phyloP scores from a whole-genome alignment of 345 rosid genomes.

The Melaleuca quinquenervia region DNA sequence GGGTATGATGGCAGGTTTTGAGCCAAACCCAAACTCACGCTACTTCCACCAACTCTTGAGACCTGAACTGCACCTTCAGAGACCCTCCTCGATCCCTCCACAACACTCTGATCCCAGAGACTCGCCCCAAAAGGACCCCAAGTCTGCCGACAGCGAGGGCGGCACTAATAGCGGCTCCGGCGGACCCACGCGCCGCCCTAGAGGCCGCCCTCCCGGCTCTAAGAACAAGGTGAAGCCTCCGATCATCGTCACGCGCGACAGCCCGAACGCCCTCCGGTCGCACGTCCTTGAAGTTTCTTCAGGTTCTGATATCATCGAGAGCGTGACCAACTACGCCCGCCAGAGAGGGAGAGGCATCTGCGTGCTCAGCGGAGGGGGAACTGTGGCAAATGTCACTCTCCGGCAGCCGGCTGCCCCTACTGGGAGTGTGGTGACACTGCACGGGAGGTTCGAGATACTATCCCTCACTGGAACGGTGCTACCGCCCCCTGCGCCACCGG shows the following conservation, averaged over 20 bases:
- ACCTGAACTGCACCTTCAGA: constrained; percentile 2
- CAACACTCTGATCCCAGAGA: background rate
- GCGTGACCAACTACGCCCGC: constrained; percentile 43
- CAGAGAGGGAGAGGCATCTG: constrained; percentile 70
- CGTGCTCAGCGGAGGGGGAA: constrained; percentile 59
- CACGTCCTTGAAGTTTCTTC: constrained; percentile 60
- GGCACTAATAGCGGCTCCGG: constrained; percentile 2
- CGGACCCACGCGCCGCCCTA: constrained; percentile 41
- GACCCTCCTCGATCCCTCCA: background rate
- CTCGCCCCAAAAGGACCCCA: background rate
- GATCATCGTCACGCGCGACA: constrained; percentile 57
- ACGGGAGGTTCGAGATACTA: constrained; percentile 77
- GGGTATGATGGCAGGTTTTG: constrained; percentile 2
- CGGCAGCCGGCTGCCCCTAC: constrained; percentile 53
- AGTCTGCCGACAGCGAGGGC: background rate
- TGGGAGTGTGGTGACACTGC: constrained; percentile 60
- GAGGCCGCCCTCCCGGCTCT: constrained; percentile 80
- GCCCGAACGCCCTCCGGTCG: constrained; percentile 68
- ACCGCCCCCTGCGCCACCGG: constrained; percentile 80
- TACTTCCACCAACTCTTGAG: constrained; percentile 4
- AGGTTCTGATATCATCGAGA: constrained; percentile 58
- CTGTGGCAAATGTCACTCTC: constrained; percentile 50
- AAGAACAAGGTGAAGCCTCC: constrained; percentile 74
- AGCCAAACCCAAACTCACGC: background rate
- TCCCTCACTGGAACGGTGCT: constrained; percentile 70